Conservation (phyloP, 2,329 filamentous ascomycete genomes). For the Paraconiothyrium brasiliense region DNA sequence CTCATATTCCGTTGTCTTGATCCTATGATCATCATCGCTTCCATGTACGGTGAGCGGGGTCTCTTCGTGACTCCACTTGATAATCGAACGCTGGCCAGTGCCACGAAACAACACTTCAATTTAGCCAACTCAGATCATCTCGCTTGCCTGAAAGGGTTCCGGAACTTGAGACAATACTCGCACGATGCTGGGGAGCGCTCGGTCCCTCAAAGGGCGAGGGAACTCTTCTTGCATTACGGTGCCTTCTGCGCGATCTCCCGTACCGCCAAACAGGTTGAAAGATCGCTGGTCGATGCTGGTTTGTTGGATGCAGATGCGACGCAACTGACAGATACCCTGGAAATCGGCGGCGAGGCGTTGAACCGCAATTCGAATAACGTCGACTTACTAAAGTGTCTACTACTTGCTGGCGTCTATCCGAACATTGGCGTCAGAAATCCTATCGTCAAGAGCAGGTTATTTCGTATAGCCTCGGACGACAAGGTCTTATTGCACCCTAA, state of each 20-base stretch:
- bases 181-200: not conserved
- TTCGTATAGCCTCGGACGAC: constrained; percentile 2
- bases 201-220: not conserved
- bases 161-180: not conserved
- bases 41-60: constrained; percentile 1
- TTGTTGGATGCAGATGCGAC: not conserved
- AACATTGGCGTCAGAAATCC: constrained; percentile 7
- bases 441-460: not conserved
- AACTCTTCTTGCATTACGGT: not conserved
- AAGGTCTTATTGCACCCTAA: constrained; percentile 1
- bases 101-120: not conserved
- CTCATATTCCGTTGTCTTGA: constrained; percentile 19
- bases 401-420: constrained; percentile 13
- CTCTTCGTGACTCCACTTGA: constrained; percentile 7
- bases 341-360: constrained; percentile 9
- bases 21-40: constrained; percentile 10
- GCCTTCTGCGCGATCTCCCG: not conserved
- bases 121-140: constrained; percentile 14
- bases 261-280: not conserved
- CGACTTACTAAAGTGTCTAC: constrained; percentile 11
- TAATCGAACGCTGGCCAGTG: not conserved
- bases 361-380: constrained; percentile 13
- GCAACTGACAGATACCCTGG: too few species aligned
- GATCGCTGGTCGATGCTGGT: not conserved
- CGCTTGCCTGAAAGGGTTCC: not conserved